Evolutionary conservation across 352 stramenopile species (phyloP).

Genomic region (Phytophthora chlamydospora): DNA sequence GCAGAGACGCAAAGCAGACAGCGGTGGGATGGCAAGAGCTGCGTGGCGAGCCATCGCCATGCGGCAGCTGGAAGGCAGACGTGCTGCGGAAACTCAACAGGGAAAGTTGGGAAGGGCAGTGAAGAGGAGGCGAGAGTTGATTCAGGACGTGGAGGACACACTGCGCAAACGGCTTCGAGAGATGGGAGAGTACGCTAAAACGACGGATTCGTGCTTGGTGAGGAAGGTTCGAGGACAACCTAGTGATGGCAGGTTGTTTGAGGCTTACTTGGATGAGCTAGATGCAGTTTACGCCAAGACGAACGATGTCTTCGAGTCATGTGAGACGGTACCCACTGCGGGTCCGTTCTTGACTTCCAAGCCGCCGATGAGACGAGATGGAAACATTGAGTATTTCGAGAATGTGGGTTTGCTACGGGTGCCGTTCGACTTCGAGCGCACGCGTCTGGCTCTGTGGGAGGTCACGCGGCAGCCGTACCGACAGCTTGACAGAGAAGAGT

Average conservation of each 20-base stretch:
- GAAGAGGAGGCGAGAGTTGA: slow-evolving; percentile 10
- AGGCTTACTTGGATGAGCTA: slow-evolving; percentile 35
- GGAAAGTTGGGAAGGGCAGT: slow-evolving; percentile 20
- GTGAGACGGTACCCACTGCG: slow-evolving; percentile 1
- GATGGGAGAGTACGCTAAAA: slow-evolving; percentile 10
- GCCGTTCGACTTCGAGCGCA: slow-evolving; percentile 21
- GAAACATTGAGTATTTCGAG: slow-evolving; percentile 33
- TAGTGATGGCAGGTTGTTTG: slow-evolving; percentile 26
- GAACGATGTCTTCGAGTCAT: slow-evolving; percentile 26
- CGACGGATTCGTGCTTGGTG: background rate
- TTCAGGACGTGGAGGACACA: slow-evolving; percentile 20
- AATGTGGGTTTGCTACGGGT: slow-evolving; percentile 19
- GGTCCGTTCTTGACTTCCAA: slow-evolving; percentile 20
- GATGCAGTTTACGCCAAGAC: slow-evolving; percentile 34
- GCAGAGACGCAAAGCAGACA: background rate
- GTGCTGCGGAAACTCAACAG: slow-evolving; percentile 18
- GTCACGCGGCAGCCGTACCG: slow-evolving; percentile 22
- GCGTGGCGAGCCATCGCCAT: slow-evolving; percentile 25
- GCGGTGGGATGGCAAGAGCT: background rate
- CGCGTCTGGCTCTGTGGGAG: slow-evolving; percentile 21
- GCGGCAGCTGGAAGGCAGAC: slow-evolving; percentile 19
- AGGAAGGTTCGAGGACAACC: background rate
- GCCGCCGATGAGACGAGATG: slow-evolving; percentile 21
- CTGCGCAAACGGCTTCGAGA: slow-evolving; percentile 22
- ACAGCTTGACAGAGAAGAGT: slow-evolving; percentile 29